phyloP scores from a whole-genome alignment of 2,329 filamentous ascomycete genomes.

The Talaromyces rugulosus region DNA sequence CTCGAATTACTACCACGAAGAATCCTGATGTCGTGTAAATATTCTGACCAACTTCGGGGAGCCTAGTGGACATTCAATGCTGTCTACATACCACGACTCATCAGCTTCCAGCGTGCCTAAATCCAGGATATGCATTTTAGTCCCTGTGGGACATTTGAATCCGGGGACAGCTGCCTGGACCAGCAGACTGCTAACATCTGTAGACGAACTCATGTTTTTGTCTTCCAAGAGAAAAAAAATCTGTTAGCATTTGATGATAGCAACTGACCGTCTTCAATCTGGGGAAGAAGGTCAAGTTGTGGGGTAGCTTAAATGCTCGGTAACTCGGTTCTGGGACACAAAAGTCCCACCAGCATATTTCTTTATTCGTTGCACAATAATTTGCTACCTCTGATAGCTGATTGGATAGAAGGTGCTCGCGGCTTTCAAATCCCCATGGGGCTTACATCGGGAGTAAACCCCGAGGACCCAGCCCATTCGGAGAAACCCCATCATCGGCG shows the following conservation, averaged over 20 bases:
- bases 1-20: conserved; percentile 39
- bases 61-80: not conserved
- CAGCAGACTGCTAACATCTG: conserved; percentile 1
- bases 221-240: not conserved
- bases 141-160: conserved; percentile 39
- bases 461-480: not conserved
- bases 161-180: conserved; percentile 5
- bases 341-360: not conserved
- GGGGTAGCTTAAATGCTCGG: not conserved
- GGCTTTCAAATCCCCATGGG: not conserved
- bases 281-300: not conserved
- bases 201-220: not conserved
- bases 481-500: not conserved
- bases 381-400: not conserved
- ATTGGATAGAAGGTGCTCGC: not conserved
- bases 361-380: not conserved
- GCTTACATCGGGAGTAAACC: not conserved
- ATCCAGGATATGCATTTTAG: conserved; percentile 46
- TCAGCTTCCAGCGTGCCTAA: conserved; percentile 44
- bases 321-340: not conserved
- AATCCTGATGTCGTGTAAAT: conserved; percentile 21
- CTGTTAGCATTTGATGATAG: not conserved
- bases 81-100: conserved; percentile 36
- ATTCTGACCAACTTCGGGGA: not conserved
- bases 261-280: not conserved